Evolutionary conservation across 805 yeast species (phyloP), one percentile per base, ranked within the genome.

Genomic region (Myxozyma vanderwaltii): DNA sequence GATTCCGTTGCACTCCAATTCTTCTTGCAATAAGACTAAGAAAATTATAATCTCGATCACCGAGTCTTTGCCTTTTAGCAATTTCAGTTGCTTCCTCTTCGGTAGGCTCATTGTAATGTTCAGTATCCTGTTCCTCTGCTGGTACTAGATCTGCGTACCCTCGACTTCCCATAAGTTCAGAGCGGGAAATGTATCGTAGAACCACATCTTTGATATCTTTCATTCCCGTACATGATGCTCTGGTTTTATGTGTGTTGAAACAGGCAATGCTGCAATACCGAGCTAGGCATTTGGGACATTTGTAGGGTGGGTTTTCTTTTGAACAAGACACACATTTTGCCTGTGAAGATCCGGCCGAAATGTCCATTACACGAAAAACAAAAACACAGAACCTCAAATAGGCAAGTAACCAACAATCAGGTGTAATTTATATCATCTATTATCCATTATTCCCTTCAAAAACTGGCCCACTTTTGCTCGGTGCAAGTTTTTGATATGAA

Each of bases 41-140:
- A 46, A 62, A 62, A 33, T 62, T 62, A 35, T 62, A 62, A 46
- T 62, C 65, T 2, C 65, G 55, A 31, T 62, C 58, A 13, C 58
- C 52, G n/a, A 62, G 24, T 36, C 39, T 23, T 45, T 51, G 63
- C 27, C 59, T 36, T 12, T 52, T 60, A 15, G 35, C 44, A 2
- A 17, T 41, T n/a, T 58, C 58, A 7, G 38, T 44, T 6, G 19
- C 51, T 23, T 33, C 53, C 23, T 47, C 56, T 7, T 31, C 40
- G 21, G 39, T 21, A 19, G 33, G 46, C 21, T 12, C 21, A 4
- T 21, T 21, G 40, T 4, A 5, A 24, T 33, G 31, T 10, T 19
- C 48, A 35, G 19, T 10, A 4, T 26, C 35, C 7, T 12, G 33
- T 12, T 38, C 40, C 3, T n/a, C 40, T 12, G n/a, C 27, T 23